Evolutionary conservation across 179 eudicot genomes (phyloP).

Genomic region (Sideroxylon spinosum): DNA sequence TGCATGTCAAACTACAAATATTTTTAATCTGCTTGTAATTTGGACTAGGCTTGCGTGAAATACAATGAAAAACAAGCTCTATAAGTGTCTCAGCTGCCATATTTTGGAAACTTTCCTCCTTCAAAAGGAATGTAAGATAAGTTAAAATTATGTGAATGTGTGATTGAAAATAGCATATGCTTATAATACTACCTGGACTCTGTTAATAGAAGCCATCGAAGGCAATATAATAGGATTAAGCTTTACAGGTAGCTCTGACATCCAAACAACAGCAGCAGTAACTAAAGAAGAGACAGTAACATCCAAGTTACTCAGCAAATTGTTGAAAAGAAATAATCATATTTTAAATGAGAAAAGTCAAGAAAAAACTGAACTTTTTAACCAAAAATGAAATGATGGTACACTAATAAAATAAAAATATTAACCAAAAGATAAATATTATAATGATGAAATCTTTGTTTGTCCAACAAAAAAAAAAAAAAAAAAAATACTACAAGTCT

Average conservation of each 20-base stretch:
- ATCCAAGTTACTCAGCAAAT: constrained; percentile 73
- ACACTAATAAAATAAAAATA: not conserved
- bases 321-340: not conserved
- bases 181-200: constrained; percentile 60
- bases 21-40: constrained; percentile 92
- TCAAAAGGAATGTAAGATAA: constrained; percentile 20
- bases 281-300: constrained; percentile 85
- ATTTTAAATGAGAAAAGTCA: not conserved
- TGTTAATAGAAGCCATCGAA: constrained; percentile 89
- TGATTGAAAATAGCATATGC: not conserved
- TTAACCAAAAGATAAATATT: not conserved
- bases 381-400: not conserved
- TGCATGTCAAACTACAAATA: constrained; percentile 74
- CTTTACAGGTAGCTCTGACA: constrained; percentile 85
- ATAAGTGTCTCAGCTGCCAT: constrained; percentile 97
- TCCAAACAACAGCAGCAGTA: constrained; percentile 92
- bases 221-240: constrained; percentile 91
- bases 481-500: not conserved
- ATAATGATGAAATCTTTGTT: not conserved
- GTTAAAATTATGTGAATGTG: not conserved
- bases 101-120: constrained; percentile 90
- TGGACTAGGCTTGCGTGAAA: constrained; percentile 85
- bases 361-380: not conserved
- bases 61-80: constrained; percentile 76
- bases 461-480: not conserved